A percentile compares a stretch with the other conserved stretches of the same genome.
These are phyloP conservation scores for Macrophomina tecta DNA, from an alignment of 2,329 filamentous ascomycete genomes.

Conservation along the genomic window DNA sequence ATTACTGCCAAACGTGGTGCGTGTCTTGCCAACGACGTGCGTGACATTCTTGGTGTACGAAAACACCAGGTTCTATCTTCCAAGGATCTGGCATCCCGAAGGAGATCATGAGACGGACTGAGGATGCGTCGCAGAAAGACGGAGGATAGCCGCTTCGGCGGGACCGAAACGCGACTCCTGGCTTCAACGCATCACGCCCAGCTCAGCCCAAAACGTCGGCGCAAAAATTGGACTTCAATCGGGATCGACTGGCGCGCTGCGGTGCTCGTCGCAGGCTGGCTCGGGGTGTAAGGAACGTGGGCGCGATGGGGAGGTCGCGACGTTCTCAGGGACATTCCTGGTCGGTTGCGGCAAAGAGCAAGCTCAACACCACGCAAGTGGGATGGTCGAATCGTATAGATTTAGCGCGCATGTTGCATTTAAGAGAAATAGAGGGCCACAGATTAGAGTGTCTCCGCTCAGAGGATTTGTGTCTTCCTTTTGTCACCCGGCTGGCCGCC, in stretches of 20 bases:
- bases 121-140: not conserved
- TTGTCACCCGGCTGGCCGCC: not conserved
- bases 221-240: not conserved
- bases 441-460: not conserved
- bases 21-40: conserved; percentile 93
- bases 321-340: conserved; percentile 22
- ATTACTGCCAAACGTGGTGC: conserved; percentile 83
- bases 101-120: conserved; percentile 22
- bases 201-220: conserved; percentile 5
- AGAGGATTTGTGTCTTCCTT: conserved; percentile 5
- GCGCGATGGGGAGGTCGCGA: not conserved
- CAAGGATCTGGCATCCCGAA: conserved; percentile 40
- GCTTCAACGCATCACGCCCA: not conserved
- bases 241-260: not conserved
- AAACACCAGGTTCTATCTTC: conserved; percentile 79
- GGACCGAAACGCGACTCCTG: not conserved
- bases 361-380: conserved; percentile 26
- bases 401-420: conserved; percentile 24
- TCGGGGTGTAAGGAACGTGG: not conserved
- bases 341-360: conserved; percentile 13
- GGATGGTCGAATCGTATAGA: conserved; percentile 24
- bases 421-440: conserved; percentile 21
- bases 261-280: not conserved
- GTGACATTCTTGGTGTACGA: conserved; percentile 98
- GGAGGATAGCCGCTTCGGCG: not conserved